Conservation (phyloP, 768 basidiomycete species). For the Trametes cinnabarina region DNA sequence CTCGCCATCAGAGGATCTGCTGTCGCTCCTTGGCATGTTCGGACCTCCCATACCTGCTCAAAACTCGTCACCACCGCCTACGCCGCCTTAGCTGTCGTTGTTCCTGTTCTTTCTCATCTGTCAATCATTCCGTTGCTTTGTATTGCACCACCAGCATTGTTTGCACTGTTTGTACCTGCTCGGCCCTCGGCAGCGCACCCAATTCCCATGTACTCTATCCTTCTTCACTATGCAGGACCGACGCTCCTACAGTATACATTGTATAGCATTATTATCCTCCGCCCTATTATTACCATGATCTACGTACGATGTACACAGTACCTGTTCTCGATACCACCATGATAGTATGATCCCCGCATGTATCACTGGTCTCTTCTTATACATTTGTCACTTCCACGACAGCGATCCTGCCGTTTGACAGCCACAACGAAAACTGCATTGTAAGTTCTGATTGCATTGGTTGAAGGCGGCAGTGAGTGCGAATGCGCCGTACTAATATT, state of each 20-base stretch:
- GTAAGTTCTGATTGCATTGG: too few species aligned
- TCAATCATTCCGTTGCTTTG: conserved; percentile 8
- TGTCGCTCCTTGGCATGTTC: conserved; percentile 54
- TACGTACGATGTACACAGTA: conserved; percentile 16
- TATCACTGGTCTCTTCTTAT: background rate
- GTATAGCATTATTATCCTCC: background rate
- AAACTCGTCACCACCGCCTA: conserved; percentile 9
- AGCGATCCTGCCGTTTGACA: too few species aligned
- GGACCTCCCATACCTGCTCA: conserved; percentile 27
- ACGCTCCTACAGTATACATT: conserved; percentile 10
- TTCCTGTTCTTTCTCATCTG: background rate
- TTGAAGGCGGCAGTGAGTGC: too few species aligned
- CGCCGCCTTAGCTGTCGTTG: conserved; percentile 2
- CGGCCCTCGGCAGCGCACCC: background rate
- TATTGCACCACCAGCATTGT: background rate
- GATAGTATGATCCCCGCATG: conserved; percentile 2
- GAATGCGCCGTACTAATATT: too few species aligned
- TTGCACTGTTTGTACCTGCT: background rate
- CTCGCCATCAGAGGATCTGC: conserved; percentile 45
- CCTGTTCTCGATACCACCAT: conserved; percentile 5
- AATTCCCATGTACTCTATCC: background rate
- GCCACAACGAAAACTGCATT: too few species aligned
- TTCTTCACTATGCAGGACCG: background rate
- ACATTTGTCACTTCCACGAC: background rate
- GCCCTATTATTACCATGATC: background rate